These are phyloP conservation scores for Taiwanofungus camphoratus DNA, from an alignment of 1,284 basidiomycete genomes.

Conservation along the genomic window DNA sequence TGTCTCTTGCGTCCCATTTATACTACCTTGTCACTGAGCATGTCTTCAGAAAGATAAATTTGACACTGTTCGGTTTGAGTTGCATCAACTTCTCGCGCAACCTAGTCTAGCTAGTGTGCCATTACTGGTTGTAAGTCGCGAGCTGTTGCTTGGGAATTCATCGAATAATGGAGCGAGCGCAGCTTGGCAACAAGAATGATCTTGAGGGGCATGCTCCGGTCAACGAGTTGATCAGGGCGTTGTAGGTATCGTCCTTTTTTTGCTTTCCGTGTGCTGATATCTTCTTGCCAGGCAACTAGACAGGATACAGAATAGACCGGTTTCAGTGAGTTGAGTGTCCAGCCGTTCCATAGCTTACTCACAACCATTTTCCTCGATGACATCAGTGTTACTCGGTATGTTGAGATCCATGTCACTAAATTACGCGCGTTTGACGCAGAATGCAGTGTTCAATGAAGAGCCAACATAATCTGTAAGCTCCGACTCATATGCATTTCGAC, in stretches of 20 bases:
- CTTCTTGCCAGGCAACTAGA: slow-evolving; percentile 56
- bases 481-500: no score
- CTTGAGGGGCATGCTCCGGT: slow-evolving; percentile 74
- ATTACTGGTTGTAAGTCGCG: slow-evolving; percentile 68
- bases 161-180: no score
- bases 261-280: slow-evolving; percentile 4
- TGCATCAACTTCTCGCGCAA: slow-evolving; percentile 81
- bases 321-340: slow-evolving; percentile 60
- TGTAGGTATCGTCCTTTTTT: slow-evolving; percentile 49
- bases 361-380: no score
- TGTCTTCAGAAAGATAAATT: slow-evolving; percentile 65
- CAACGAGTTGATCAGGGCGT: slow-evolving; percentile 74
- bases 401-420: slow-evolving; percentile 14
- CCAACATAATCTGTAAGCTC: slow-evolving; percentile 80
- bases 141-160: slow-evolving; percentile 3
- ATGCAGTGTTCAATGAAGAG: slow-evolving; percentile 87
- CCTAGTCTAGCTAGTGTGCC: slow-evolving; percentile 77
- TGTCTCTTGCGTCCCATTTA: not conserved
- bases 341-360: not conserved
- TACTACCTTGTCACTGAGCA: not conserved
- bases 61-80: slow-evolving; percentile 83
- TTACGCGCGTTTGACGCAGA: slow-evolving; percentile 6
- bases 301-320: slow-evolving; percentile 78
- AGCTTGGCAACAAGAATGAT: slow-evolving; percentile 97
- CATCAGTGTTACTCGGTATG: slow-evolving; percentile 80